Base-by-base conservation (phyloP, 306 rosid genomes). In the Datisca glomerata region DNA sequence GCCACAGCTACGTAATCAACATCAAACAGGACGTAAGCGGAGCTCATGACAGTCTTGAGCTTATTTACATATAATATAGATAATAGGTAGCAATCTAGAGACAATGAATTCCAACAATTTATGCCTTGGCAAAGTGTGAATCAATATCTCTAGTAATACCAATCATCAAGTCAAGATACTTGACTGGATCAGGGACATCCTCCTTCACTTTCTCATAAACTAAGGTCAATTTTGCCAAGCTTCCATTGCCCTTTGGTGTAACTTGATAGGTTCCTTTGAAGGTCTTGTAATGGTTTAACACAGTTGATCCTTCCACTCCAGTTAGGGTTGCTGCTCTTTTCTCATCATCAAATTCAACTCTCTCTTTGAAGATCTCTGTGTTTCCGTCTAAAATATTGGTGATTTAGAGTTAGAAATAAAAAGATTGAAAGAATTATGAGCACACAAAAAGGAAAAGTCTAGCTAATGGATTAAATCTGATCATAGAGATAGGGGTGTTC, bases 151-250 rank as follows among this genome's bases (percentile, higher is more conserved):
- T 61, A 18, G 56, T 31, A 28, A 71, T 0, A n/a, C 10, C 16
- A 5, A 6, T 36, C 78, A 71, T 61, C 36, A 45, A 0, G 12
- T 43, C 28, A 3, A 61, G 18, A 10, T 71, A 71, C 21, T 57
- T 61, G 18, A 38, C 36, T 0, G 78, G 70, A 17, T 20, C 21
- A 27, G 70, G 64, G 9, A 36, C 34, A 3, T 29, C 41, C 20
- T 42, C 66, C 3, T 25, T 14, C 15, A 52, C 41, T 37, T 66
- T 66, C 56, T 66, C 78, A 45, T 47, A 61, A 24, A 57, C 64
- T 13, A 62, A 14, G 5, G 36, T 38, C 38, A 66, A 8, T 8
- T 44, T 40, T 0, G 7, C 64, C 43, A 57, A 12, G 37, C 41
- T 47, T 9, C 55, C 60, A 2, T 33, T 19, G 0, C 25, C 60